These are phyloP conservation scores for Teunomyces lycoperdinae DNA, from an alignment of 805 yeast species.

Conservation along the genomic window DNA sequence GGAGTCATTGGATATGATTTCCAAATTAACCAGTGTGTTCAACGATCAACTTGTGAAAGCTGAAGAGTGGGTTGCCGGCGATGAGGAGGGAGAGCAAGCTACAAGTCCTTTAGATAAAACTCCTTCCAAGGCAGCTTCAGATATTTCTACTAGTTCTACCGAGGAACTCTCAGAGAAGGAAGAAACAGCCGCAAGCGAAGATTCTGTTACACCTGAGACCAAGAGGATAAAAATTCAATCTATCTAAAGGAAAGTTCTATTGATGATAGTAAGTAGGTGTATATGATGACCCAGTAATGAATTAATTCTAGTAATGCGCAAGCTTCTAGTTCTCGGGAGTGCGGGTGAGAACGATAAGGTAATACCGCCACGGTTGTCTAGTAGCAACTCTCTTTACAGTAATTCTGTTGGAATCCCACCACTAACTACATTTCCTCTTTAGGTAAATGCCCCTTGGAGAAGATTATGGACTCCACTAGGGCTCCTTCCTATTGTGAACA, in stretches of 20 bases:
- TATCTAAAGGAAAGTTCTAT: not conserved
- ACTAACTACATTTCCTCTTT: not conserved
- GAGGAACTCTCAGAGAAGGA: constrained; percentile 2
- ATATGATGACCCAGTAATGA: constrained; percentile 1
- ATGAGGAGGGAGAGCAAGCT: constrained; percentile 15
- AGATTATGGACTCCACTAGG: not conserved
- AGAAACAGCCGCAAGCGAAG: not conserved
- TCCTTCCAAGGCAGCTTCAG: not conserved
- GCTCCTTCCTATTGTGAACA: not conserved
- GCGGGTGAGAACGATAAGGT: too few relatives aligned
- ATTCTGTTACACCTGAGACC: constrained; percentile 1
- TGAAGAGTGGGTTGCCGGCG: constrained; percentile 70
- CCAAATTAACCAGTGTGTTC: constrained; percentile 77
- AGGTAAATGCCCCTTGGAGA: not conserved
- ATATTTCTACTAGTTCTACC: constrained; percentile 1
- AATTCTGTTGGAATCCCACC: not conserved
- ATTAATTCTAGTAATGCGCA: not conserved
- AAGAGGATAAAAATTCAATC: constrained; percentile 6
- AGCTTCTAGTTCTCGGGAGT: not conserved
- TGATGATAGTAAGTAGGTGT: not conserved
- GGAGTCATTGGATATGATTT: constrained; percentile 85
- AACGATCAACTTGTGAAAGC: constrained; percentile 83
- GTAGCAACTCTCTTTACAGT: not conserved
- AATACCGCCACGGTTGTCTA: not conserved
- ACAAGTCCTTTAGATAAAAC: not conserved